Conservation (phyloP, 768 basidiomycete genomes). For the Agrocybe chaxingu region DNA sequence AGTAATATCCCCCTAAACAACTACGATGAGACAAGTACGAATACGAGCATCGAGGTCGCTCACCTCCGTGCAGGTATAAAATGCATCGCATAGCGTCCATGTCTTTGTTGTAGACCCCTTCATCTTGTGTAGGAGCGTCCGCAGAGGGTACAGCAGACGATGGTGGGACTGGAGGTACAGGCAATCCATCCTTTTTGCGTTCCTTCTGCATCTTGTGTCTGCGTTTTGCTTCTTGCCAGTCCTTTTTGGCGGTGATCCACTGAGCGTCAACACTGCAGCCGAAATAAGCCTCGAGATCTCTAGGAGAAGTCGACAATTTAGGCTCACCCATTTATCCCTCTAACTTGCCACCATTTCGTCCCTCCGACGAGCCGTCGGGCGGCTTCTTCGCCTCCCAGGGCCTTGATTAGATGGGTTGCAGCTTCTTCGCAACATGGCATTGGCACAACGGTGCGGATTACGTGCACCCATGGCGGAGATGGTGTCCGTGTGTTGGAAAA, state of each 20-base stretch:
- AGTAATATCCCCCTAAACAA: constrained; percentile 72
- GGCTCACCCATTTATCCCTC: constrained; percentile 70
- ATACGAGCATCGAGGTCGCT: constrained; percentile 6
- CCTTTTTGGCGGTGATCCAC: constrained; percentile 85
- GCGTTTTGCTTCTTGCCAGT: constrained; percentile 69
- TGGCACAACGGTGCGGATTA: constrained; percentile 69
- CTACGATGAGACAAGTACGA: background rate
- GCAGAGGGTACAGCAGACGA: background rate
- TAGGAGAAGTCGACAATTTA: no score
- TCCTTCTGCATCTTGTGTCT: constrained; percentile 47
- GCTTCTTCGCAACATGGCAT: constrained; percentile 74
- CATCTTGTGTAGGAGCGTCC: constrained; percentile 15
- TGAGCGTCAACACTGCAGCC: constrained; percentile 65
- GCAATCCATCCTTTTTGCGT: constrained; percentile 13
- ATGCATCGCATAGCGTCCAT: constrained; percentile 87
- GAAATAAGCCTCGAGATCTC: background rate
- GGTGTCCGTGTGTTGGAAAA: constrained; percentile 83
- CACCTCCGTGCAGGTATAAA: constrained; percentile 77
- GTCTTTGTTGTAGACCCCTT: constrained; percentile 54
- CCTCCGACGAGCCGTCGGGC: constrained; percentile 77
- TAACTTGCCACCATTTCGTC: constrained; percentile 97
- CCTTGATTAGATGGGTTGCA: constrained; percentile 67
- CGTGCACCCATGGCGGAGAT: constrained; percentile 80
- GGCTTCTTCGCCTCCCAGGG: constrained; percentile 80
- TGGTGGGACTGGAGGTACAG: background rate